A percentile compares a stretch with the other conserved stretches of the same genome.
Conservation (phyloP, 1,139 yeast genomes). For the Kurtzmaniella quercitrusa region DNA sequence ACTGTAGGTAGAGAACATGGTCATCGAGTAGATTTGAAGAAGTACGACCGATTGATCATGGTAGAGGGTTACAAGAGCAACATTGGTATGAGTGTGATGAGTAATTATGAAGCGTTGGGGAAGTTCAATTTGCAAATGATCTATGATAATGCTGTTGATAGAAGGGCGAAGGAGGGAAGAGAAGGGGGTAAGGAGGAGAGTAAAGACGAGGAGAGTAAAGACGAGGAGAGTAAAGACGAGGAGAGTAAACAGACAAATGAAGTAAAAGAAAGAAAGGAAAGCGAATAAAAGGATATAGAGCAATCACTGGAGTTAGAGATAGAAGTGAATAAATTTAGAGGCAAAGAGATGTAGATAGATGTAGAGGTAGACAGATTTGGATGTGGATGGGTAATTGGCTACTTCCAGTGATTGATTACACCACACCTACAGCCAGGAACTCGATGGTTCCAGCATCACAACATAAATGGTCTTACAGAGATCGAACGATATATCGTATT, state of each 20-base stretch:
- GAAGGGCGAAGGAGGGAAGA: constrained; percentile 10
- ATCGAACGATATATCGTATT: too few relatives aligned
- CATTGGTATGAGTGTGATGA: constrained; percentile 77
- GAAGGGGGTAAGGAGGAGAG: constrained; percentile 3
- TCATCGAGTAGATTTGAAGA: constrained; percentile 76
- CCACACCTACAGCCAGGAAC: too few relatives aligned
- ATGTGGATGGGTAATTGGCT: too few relatives aligned
- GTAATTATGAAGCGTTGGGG: constrained; percentile 51
- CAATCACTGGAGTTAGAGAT: background rate
- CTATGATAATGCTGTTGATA: constrained; percentile 40
- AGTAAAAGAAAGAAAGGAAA: background rate
- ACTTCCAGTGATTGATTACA: too few relatives aligned
- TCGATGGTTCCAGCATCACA: too few relatives aligned
- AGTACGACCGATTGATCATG: constrained; percentile 72
- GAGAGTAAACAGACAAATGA: too few relatives aligned
- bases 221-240: constrained; percentile 5
- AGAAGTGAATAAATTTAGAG: too few relatives aligned
- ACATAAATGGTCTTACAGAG: too few relatives aligned
- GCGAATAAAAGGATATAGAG: background rate
- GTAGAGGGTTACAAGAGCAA: constrained; percentile 86
- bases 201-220: constrained; percentile 5
- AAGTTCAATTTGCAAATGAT: constrained; percentile 64
- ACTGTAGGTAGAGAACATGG: constrained; percentile 66
- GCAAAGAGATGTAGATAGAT: too few relatives aligned
- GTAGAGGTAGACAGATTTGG: too few relatives aligned